A percentile compares a stretch with the other conserved stretches of the same genome.
Evolutionary conservation across 139 green algal species (phyloP).

Genomic region (Chlamydomonas asymmetrica): DNA sequence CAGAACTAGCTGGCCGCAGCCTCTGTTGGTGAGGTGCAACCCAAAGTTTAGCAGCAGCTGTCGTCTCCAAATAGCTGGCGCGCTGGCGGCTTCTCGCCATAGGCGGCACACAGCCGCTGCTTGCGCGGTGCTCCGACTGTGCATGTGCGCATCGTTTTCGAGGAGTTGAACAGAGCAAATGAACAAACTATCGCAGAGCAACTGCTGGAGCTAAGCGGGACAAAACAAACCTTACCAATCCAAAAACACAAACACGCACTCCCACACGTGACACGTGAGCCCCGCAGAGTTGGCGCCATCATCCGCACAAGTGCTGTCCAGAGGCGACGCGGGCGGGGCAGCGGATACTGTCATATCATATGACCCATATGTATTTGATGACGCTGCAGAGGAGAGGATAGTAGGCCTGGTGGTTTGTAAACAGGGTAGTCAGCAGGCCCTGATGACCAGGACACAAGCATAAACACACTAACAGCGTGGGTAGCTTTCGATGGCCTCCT

Average conservation of each 20-base stretch:
- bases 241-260: neutral
- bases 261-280: neutral
- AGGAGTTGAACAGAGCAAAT: neutral
- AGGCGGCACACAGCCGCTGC: neutral
- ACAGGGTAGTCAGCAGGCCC: no score
- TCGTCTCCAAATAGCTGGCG: neutral
- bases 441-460: no score
- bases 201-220: neutral
- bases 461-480: no score
- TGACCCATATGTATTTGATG: no score
- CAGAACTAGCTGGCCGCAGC: neutral
- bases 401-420: no score
- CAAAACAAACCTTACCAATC: constrained; percentile 1
- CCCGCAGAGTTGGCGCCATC: neutral
- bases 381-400: no score
- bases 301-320: no score
- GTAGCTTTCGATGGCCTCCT: no score
- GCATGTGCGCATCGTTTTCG: no score
- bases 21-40: neutral
- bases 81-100: neutral
- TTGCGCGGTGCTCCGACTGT: neutral
- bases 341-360: no score
- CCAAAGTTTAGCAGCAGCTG: constrained; percentile 7
- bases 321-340: no score
- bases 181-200: neutral